phyloP scores from a whole-genome alignment of 805 yeast genomes.

The Groenewaldozyma tartarivorans region DNA sequence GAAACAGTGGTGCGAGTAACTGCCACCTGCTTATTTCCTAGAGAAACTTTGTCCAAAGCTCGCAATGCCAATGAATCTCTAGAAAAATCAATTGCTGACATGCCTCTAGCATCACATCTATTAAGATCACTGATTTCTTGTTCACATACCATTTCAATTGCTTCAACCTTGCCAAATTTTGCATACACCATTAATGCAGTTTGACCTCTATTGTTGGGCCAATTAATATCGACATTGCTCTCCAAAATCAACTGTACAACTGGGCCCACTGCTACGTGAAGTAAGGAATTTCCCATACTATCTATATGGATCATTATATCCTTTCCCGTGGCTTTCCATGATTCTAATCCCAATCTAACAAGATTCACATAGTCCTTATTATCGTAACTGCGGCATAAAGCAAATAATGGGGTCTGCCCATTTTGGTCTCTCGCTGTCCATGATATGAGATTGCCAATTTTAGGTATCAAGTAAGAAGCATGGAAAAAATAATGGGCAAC shows the following conservation, averaged over 20 bases:
- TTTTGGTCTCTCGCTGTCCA: conserved; percentile 61
- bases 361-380: conserved; percentile 45
- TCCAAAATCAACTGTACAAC: conserved; percentile 33
- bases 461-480: conserved; percentile 39
- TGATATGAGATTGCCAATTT: conserved; percentile 49
- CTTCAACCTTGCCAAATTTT: conserved; percentile 56
- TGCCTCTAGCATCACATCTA: conserved; percentile 21
- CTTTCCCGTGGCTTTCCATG: conserved; percentile 9
- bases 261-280: conserved; percentile 55
- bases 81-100: conserved; percentile 28
- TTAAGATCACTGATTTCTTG: conserved; percentile 42
- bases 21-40: not conserved
- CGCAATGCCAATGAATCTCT: conserved; percentile 19
- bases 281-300: conserved; percentile 58
- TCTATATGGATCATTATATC: conserved; percentile 61
- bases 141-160: conserved; percentile 41
- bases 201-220: conserved; percentile 44
- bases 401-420: conserved; percentile 70
- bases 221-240: conserved; percentile 46
- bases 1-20: conserved; percentile 9
- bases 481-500: conserved; percentile 69
- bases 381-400: conserved; percentile 73
- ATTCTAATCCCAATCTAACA: conserved; percentile 10
- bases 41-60: conserved; percentile 16
- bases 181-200: conserved; percentile 68